Conservation (phyloP, 139 green algal genomes). For the Coccomyxa sp. region DNA sequence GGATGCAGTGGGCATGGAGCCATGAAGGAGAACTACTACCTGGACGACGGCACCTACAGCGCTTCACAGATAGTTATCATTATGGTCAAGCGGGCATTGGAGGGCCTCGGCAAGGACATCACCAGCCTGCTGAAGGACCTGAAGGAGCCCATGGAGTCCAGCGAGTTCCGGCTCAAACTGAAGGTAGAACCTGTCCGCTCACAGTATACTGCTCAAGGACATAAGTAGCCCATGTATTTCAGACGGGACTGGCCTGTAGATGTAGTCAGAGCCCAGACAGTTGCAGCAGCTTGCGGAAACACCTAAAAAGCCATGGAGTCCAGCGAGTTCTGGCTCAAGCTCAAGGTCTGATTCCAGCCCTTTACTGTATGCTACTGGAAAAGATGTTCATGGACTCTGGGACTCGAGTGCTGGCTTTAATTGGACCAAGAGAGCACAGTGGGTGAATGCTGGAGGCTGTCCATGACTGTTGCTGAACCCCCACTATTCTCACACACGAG, state of each 20-base stretch:
- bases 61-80: conserved; percentile 89
- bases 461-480: too few species aligned
- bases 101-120: conserved; percentile 47
- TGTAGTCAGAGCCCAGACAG: background rate
- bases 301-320: too few species aligned
- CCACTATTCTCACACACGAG: too few species aligned
- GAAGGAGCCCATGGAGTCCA: conserved; percentile 60
- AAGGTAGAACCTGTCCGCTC: background rate
- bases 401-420: too few species aligned
- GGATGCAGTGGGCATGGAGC: conserved; percentile 77
- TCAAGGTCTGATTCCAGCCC: too few species aligned
- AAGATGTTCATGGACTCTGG: too few species aligned
- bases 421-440: too few species aligned
- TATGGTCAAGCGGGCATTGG: conserved; percentile 47
- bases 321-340: background rate
- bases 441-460: too few species aligned
- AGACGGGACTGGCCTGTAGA: background rate
- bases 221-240: too few species aligned
- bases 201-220: too few species aligned
- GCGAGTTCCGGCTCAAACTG: conserved; percentile 68
- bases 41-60: conserved; percentile 92
- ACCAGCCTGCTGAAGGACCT: conserved; percentile 69
- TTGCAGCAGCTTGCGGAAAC: background rate
- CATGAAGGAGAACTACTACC: conserved; percentile 88
- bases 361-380: too few species aligned